Percentiles rank a stretch among this genome's conserved stretches.
Evolutionary conservation across 108 stramenopile genomes (phyloP).

Genomic region (Chaetoceros muelleri): DNA sequence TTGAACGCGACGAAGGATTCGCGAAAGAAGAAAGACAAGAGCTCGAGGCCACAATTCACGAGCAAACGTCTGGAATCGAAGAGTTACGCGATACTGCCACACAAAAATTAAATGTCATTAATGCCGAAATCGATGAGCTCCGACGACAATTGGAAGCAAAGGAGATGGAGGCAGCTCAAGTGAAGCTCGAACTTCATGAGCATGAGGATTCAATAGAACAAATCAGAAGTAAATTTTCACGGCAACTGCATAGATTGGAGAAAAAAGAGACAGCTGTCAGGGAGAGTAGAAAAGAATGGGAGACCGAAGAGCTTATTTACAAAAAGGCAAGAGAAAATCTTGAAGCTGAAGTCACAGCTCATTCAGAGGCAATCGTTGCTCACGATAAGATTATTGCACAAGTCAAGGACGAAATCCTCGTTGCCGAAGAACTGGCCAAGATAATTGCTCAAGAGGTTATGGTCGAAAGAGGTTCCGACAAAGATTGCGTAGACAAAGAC

Average conservation of each 20-base stretch:
- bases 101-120: slow-evolving; percentile 38
- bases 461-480: slow-evolving; percentile 15
- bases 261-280: slow-evolving; percentile 61
- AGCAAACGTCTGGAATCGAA: slow-evolving; percentile 67
- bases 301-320: slow-evolving; percentile 39
- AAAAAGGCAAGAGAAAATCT: slow-evolving; percentile 52
- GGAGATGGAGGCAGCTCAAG: slow-evolving; percentile 35
- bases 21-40: slow-evolving; percentile 65
- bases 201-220: slow-evolving; percentile 49
- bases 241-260: slow-evolving; percentile 58
- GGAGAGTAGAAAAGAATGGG: slow-evolving; percentile 72
- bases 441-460: slow-evolving; percentile 47
- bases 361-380: slow-evolving; percentile 52
- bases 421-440: slow-evolving; percentile 42
- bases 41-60: slow-evolving; percentile 56
- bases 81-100: slow-evolving; percentile 35
- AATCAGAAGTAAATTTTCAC: slow-evolving; percentile 60
- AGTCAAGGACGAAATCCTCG: slow-evolving; percentile 42
- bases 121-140: slow-evolving; percentile 63
- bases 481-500: slow-evolving; percentile 14
- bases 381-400: slow-evolving; percentile 41
- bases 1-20: slow-evolving; percentile 71
- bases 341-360: slow-evolving; percentile 51
- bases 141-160: slow-evolving; percentile 41
- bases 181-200: slow-evolving; percentile 47